Evolutionary conservation across 305 asterid genomes (phyloP).

Genomic region (Fraxinus greggii): DNA sequence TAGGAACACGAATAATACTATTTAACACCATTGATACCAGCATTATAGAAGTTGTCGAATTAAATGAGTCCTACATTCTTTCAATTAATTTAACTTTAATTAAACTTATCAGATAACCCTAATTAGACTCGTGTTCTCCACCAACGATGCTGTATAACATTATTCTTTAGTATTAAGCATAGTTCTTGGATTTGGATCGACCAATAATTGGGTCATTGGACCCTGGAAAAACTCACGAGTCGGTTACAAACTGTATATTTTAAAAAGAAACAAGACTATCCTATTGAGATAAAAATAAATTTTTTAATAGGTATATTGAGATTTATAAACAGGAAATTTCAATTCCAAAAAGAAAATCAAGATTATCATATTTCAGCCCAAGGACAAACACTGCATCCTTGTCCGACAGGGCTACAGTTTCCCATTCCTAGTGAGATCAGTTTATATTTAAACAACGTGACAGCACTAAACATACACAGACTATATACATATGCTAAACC

Average conservation of each 20-base stretch:
- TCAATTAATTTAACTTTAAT: not conserved
- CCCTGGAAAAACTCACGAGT: not conserved
- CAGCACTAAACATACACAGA: not conserved
- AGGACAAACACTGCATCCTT: not conserved
- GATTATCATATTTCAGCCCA: not conserved
- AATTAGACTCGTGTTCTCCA: not conserved
- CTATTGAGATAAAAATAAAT: not conserved
- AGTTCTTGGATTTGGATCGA: not conserved
- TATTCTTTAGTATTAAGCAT: not conserved
- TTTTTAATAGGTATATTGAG: not conserved
- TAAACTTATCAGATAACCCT: not conserved
- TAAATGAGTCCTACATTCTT: not conserved
- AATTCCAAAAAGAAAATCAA: not conserved
- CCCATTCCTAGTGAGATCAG: not conserved
- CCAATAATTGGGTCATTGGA: not conserved
- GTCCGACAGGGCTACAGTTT: not conserved
- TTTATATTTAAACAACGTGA: not conserved
- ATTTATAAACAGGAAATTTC: not conserved
- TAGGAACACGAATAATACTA: not conserved
- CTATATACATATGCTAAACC: slow-evolving; percentile 15
- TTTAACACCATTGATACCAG: not conserved
- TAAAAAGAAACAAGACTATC: not conserved
- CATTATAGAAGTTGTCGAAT: not conserved
- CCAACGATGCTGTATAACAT: not conserved
- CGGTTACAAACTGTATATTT: not conserved